Evolutionary conservation across 1,284 basidiomycete species (phyloP), one percentile per base, ranked within the genome.

Genomic region (Puccinia coronata): DNA sequence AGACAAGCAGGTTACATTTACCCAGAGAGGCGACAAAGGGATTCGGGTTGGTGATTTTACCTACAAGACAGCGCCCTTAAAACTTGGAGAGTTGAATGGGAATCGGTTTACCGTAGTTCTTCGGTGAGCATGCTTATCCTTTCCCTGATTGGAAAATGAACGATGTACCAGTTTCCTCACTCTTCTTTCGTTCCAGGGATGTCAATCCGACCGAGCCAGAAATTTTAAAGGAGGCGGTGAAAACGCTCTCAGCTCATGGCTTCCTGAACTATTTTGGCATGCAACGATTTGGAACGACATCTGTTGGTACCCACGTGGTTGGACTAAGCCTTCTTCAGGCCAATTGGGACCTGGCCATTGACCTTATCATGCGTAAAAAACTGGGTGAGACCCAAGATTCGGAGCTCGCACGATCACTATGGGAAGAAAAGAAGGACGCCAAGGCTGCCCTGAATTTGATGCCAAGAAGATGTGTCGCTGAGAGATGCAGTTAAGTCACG

Each of bases 241-340:
- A 89, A n/a, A 92, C 90, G 2, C 89, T 99, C 77, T 92, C 94
- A 86, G 88, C 89, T 69, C 91, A 90, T 78, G 97, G 97, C 0
- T 98, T 98, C 87, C 93, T 99, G 86, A 99, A 99, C 86, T 99
- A 98, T 85, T 99, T 97, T 85, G 79, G 95, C 55, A 98, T 99
- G 96, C 97, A 99, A 86, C 92, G 97, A 23, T 99, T 99, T 87
- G 97, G 97, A 43, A 99, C 96, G 0, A 95, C 96, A 9, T 91
- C 94, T 16, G 92, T 99, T 39, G 95, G 96, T 0, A 98, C 97
- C 0, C 96, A 99, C 85, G 89, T 92, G 2, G 95, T 98, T 78
- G 97, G 97, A 9, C 89, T 98, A 20, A 92, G 94, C 2, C 88
- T 99, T 49, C 89, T 99, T 25, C 91, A 91, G 84, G 92, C 91